Percentiles rank a stretch among this genome's conserved stretches.
Conservation (phyloP, 208 protist species). For the Trypanosomatidae sp. region DNA sequence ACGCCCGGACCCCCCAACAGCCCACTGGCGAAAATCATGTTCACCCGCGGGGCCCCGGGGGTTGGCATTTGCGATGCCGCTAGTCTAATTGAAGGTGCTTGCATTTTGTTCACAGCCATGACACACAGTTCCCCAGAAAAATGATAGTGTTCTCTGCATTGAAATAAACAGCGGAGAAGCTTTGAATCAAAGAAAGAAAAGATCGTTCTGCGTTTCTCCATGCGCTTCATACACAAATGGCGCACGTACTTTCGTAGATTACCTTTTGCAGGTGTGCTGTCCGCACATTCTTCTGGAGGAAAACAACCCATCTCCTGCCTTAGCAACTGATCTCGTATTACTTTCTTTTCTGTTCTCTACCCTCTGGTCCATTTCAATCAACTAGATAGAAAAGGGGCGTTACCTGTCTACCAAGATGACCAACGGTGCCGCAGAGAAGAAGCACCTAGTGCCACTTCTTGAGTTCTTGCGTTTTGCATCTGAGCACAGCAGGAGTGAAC, state of each 20-base stretch:
- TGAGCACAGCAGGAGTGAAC: not conserved
- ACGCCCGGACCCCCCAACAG: too few relatives aligned
- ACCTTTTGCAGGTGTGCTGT: not conserved
- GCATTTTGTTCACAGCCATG: not conserved
- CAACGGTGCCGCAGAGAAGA: conserved; percentile 9
- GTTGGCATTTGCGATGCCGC: too few relatives aligned
- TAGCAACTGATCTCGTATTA: not conserved
- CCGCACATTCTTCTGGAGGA: not conserved
- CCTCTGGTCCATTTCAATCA: not conserved
- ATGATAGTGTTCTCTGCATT: not conserved
- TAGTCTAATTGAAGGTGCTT: not conserved
- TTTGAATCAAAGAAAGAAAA: not conserved
- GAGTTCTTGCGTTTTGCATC: conserved; percentile 45
- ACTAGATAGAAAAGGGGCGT: not conserved
- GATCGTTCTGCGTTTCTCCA: not conserved
- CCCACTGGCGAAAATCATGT: too few relatives aligned
- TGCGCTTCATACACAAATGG: not conserved
- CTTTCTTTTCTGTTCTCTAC: not conserved
- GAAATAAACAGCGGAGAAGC: not conserved
- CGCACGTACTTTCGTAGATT: not conserved
- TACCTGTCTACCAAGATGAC: not conserved
- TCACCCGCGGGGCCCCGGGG: too few relatives aligned
- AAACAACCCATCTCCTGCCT: not conserved
- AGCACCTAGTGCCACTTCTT: conserved; percentile 39
- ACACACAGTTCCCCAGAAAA: not conserved